Percentiles rank a stretch among this genome's conserved stretches.
phyloP scores from a whole-genome alignment of 169 alveolate genomes.

The Cryptosporidium sp. region DNA sequence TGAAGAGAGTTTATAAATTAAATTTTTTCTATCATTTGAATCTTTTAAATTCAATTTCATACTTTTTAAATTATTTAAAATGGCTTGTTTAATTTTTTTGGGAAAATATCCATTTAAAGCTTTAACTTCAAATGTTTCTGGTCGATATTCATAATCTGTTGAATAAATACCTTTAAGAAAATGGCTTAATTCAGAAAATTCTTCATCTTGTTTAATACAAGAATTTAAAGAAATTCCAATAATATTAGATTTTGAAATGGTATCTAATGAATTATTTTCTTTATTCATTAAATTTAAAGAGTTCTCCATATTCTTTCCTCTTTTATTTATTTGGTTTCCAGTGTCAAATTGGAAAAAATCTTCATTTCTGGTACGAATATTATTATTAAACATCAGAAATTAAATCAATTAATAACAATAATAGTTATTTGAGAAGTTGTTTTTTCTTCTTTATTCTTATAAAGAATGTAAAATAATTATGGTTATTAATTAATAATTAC shows the following conservation, averaged over 20 bases:
- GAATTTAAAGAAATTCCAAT: conserved; percentile 54
- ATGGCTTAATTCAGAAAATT: conserved; percentile 7
- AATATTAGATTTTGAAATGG: conserved; percentile 15
- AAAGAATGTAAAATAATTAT: too few relatives aligned
- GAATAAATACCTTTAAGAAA: conserved; percentile 20
- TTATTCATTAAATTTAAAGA: conserved; percentile 4
- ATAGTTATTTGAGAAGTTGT: neutral
- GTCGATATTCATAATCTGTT: conserved; percentile 58
- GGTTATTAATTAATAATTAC: neutral
- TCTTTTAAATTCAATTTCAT: neutral
- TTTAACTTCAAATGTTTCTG: conserved; percentile 55
- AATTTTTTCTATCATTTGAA: neutral
- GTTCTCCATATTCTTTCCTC: neutral
- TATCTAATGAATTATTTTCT: conserved; percentile 4
- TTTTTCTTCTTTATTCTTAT: neutral
- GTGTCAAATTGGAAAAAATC: conserved; percentile 1
- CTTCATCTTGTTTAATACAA: conserved; percentile 72
- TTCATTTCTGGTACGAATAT: neutral
- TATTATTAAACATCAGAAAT: conserved; percentile 10
- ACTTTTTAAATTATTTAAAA: neutral
- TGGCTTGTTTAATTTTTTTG: conserved; percentile 13
- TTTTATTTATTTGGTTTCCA: neutral
- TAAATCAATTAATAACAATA: neutral
- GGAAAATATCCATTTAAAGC: conserved; percentile 29
- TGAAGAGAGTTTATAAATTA: neutral